A percentile compares a stretch with the other conserved stretches of the same genome.
Conservation (phyloP, 371 early-diverging fungal genomes). For the Zopfochytrium polystomum region DNA sequence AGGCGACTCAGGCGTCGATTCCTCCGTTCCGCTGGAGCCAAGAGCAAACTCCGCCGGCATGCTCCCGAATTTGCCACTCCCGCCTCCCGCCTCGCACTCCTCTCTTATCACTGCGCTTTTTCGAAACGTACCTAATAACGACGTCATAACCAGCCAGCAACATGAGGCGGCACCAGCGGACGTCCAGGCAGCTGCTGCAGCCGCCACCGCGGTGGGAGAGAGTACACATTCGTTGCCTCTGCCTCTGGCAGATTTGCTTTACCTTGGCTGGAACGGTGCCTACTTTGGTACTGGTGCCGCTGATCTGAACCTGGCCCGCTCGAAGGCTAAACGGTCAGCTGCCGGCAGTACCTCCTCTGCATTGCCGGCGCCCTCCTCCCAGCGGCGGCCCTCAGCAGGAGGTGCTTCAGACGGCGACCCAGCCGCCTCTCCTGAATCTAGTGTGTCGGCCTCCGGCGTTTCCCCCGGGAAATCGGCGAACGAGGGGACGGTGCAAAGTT, state of each 20-base stretch:
- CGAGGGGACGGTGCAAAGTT: neutral
- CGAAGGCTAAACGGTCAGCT: neutral
- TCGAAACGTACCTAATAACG: neutral
- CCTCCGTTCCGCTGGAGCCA: too few relatives aligned
- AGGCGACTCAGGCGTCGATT: too few relatives aligned
- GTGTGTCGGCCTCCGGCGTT: neutral
- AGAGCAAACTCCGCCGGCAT: neutral
- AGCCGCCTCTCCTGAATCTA: too few relatives aligned
- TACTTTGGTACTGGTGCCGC: constrained; percentile 1
- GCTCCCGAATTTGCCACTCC: neutral
- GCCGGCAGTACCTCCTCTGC: neutral
- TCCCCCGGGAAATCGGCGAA: neutral
- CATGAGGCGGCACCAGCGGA: neutral
- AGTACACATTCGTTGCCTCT: neutral
- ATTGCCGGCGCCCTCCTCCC: neutral
- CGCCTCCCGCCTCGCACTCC: neutral
- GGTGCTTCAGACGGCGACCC: too few relatives aligned
- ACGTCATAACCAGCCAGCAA: neutral
- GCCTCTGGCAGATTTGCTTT: neutral
- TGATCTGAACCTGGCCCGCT: neutral
- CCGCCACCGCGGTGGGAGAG: neutral
- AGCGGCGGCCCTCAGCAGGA: neutral
- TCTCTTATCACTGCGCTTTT: neutral
- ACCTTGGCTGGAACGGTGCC: constrained; percentile 1
- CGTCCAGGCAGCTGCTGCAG: neutral